Conservation (phyloP, 306 rosid species). For the Mimosa bimucronata region DNA sequence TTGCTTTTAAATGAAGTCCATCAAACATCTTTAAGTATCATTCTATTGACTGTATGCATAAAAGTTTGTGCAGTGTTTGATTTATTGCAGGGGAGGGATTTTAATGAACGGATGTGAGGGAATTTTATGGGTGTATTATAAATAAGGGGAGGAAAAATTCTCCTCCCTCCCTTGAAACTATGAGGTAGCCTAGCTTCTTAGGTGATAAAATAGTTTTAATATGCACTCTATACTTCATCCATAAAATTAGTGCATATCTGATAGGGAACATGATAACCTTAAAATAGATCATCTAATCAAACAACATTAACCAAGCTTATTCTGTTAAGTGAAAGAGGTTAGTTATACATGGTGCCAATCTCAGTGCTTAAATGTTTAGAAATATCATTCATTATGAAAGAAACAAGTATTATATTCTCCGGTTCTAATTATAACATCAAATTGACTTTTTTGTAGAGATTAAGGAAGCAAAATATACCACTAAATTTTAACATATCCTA, state of each 20-base stretch:
- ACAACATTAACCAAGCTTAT: neutral
- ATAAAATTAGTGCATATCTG: neutral
- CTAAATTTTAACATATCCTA: too few species aligned
- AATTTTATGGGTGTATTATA: too few species aligned
- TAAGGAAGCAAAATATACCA: too few species aligned
- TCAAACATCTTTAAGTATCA: neutral
- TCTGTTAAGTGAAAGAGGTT: too few species aligned
- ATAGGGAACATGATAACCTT: neutral
- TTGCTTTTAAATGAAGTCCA: neutral
- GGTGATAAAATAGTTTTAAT: neutral
- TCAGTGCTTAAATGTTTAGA: neutral
- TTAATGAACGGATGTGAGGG: too few species aligned
- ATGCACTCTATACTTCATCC: neutral
- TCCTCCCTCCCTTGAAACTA: neutral
- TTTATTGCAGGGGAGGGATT: neutral
- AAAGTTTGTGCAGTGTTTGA: neutral
- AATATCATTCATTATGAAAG: neutral
- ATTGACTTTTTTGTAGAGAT: too few species aligned
- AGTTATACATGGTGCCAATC: too few species aligned
- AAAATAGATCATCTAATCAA: too few species aligned
- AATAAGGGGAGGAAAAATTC: too few species aligned
- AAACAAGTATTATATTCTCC: neutral
- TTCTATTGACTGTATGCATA: neutral
- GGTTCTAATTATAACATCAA: too few species aligned
- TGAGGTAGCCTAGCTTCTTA: neutral